A percentile compares a stretch with the other conserved stretches of the same genome.
These are phyloP conservation scores for Kwoniella mangroviensis DNA, from an alignment of 768 basidiomycete genomes.

Conservation along the genomic window DNA sequence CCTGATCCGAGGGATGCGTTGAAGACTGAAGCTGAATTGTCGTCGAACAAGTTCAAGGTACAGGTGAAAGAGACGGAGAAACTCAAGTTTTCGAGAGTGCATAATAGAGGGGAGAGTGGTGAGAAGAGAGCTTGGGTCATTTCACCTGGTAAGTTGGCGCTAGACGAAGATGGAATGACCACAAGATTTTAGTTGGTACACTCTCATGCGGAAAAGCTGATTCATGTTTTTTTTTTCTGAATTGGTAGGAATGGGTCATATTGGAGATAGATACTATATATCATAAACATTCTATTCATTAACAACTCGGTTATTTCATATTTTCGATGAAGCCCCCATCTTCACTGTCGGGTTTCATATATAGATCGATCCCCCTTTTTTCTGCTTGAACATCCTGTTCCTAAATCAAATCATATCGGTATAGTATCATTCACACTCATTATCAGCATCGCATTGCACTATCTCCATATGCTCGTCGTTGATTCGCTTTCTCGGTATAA, in stretches of 20 bases:
- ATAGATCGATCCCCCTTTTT: no score
- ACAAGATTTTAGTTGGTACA: background rate
- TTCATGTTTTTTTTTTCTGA: background rate
- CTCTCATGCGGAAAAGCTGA: background rate
- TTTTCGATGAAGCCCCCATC: no score
- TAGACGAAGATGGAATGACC: no score
- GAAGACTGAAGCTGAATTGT: conserved; percentile 20
- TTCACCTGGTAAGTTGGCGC: conserved; percentile 49
- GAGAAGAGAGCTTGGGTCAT: conserved; percentile 55
- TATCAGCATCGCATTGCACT: background rate
- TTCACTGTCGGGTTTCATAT: no score
- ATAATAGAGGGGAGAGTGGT: conserved; percentile 46
- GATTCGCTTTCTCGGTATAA: no score
- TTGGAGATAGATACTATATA: conserved; percentile 38
- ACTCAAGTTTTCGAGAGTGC: conserved; percentile 38
- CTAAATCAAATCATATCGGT: no score
- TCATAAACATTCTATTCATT: conserved; percentile 16
- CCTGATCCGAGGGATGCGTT: conserved; percentile 52
- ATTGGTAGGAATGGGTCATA: conserved; percentile 48
- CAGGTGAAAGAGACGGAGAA: conserved; percentile 33
- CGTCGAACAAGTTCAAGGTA: conserved; percentile 33
- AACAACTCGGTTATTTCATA: no score
- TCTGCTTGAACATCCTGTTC: no score
- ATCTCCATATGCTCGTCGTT: background rate
- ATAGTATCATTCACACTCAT: no score